Evolutionary conservation across 176 grass and related monocot genomes (phyloP), one percentile per base, ranked within the genome.

Genomic region (Eleusine indica): DNA sequence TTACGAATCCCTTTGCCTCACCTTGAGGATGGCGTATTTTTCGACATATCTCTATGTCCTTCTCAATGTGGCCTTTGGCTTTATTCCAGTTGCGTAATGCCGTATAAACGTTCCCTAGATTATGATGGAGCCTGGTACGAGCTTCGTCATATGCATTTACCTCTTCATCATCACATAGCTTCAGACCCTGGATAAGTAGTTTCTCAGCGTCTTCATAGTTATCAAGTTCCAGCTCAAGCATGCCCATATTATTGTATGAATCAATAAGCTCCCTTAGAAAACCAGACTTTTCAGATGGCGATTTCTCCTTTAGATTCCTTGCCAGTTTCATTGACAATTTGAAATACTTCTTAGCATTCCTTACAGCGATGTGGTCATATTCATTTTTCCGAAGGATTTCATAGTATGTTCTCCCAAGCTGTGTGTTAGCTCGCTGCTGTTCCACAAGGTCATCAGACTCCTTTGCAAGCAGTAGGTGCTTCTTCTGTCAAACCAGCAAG

Each of bases 271-370:
- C 93, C 76, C 93, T 98, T 37, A 98, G 74, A 82, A 80, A 93
- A 71, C 62, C 32, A 15, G 84, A 76, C 67, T 90, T 91, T 41
- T 56, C 41, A 66, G 71, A 78, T n/a, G 72, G 54, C 56, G 69
- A 63, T 37, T 85, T 90, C 69, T 93, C 72, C 80, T 85, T 98
- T 43, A 98, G 82, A 79, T 10, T 42, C 43, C 73, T 70, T 38
- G 87, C 89, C 25, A 93, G 74, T 70, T 98, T 91, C 96, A 92
- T 90, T 38, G 96, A 47, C 41, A 22, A 85, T 84, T 92, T 91
- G 71, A 98, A 98, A 84, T 95, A 92, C 78, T 95, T 98, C 51
- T 94, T 98, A 28, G 93, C 96, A 90, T 98, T 98, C 39, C 85
- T 77, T 44, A 93, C 84, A 64, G 96, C 93, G 78, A 54, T 71